Conservation (phyloP, 2,329 filamentous ascomycete genomes). For the Microdochium nivale region DNA sequence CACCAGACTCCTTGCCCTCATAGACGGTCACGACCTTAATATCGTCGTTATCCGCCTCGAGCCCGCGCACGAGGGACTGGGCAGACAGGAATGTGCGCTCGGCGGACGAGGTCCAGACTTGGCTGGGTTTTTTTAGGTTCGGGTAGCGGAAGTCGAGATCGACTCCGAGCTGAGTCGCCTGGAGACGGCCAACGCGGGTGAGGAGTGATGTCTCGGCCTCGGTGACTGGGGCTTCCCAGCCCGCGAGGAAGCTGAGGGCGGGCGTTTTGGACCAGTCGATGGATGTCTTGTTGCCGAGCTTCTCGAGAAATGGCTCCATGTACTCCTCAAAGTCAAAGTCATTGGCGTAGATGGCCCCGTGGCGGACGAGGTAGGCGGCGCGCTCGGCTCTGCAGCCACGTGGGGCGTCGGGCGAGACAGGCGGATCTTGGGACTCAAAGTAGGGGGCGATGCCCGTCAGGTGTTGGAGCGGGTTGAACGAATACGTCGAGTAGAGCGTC, state of each 20-base stretch:
- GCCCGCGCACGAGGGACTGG: constrained; percentile 46
- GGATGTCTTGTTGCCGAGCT: constrained; percentile 46
- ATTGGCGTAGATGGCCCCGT: constrained; percentile 52
- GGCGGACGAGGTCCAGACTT: constrained; percentile 54
- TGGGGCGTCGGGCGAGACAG: constrained; percentile 30
- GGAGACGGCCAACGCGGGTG: constrained; percentile 51
- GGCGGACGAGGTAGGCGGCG: constrained; percentile 48
- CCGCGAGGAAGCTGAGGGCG: constrained; percentile 44
- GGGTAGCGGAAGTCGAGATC: constrained; percentile 51
- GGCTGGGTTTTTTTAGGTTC: constrained; percentile 38
- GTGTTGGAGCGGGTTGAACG: constrained; percentile 9
- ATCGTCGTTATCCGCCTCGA: constrained; percentile 41
- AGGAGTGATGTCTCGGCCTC: constrained; percentile 49
- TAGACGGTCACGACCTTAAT: constrained; percentile 47
- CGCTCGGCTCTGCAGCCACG: constrained; percentile 40
- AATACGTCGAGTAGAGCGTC: constrained; percentile 7
- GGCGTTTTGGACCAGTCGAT: constrained; percentile 49
- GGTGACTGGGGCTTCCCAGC: constrained; percentile 49
- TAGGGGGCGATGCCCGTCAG: constrained; percentile 23
- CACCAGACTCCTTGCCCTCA: constrained; percentile 48
- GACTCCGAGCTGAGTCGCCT: constrained; percentile 50
- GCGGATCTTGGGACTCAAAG: constrained; percentile 44
- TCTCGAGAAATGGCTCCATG: constrained; percentile 46
- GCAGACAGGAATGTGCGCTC: constrained; percentile 53
- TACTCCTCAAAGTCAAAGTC: constrained; percentile 50